Evolutionary conservation across 345 rosid genomes (phyloP).

Genomic region (Salix purpurea): DNA sequence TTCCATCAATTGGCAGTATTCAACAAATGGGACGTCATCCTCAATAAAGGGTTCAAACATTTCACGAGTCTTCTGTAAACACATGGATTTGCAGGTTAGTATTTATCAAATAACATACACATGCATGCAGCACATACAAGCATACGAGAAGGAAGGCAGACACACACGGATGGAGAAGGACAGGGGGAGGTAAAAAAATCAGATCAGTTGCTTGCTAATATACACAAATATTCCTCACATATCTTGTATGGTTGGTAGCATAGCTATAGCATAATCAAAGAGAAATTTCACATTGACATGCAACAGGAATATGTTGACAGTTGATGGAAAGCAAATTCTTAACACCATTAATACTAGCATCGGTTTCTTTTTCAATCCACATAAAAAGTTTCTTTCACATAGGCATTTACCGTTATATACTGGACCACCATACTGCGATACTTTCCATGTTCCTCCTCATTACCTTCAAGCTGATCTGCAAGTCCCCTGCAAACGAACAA

Average conservation of each 20-base stretch:
- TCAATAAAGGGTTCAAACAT: conserved; percentile 86
- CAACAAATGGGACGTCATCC: conserved; percentile 85
- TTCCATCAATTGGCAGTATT: conserved; percentile 76
- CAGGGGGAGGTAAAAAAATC: background rate
- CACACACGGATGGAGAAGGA: background rate
- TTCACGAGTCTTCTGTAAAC: conserved; percentile 61
- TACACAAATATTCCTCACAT: background rate
- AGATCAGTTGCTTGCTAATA: background rate
- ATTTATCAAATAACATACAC: background rate
- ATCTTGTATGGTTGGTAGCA: background rate
- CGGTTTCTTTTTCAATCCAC: background rate
- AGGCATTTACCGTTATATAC: conserved; percentile 54
- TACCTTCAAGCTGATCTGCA: conserved; percentile 88
- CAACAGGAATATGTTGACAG: background rate
- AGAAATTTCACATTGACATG: background rate
- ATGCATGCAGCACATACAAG: too few relatives aligned
- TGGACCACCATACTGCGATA: conserved; percentile 69
- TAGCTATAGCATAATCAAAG: conserved; percentile 3
- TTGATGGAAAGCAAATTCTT: too few relatives aligned
- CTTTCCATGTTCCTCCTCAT: conserved; percentile 69
- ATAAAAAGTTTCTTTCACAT: background rate
- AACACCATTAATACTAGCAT: too few relatives aligned
- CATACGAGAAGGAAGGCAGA: too few relatives aligned
- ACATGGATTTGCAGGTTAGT: conserved; percentile 9
- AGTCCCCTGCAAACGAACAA: conserved; percentile 57